Evolutionary conservation across 768 basidiomycete genomes (phyloP), one percentile per base, ranked within the genome.

Genomic region (Agrocybe praecox): DNA sequence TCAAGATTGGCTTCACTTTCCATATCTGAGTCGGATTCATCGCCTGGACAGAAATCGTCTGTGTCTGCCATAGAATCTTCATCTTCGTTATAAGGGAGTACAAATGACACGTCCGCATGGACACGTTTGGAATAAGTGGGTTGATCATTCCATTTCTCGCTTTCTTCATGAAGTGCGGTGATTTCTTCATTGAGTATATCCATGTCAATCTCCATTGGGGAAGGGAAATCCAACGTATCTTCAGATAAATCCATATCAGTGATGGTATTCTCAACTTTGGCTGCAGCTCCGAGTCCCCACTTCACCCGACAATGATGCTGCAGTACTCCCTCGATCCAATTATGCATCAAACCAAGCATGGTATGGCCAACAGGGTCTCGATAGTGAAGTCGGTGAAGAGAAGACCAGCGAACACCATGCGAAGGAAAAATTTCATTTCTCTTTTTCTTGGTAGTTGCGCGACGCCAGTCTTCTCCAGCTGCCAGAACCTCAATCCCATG

Each of bases 161-260:
- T 55, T 36, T 59, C 58, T 6, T 44, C 5, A 17, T 26, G 22
- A 36, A 59, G 45, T 12, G 11, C 12, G 18, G 54, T 42, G 11
- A 55, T 11, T 33, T 59, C 58, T 14, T 59, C 49, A 33, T 55
- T 21, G 2, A 59, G 42, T 11, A 22, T 40, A 21, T 55, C 57
- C 5, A 21, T 23, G 26, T 50, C 49, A 17, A 50, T 18, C 2
- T 32, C 33, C 29, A 50, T 50, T 2, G 17, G 36, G 12, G 14
- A 8, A 8, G 33, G 33, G 15, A 15, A 15, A 34, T 7, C 7
- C 33, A 34, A 5, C 12, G 14, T 6, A 40, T 14, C 36, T 12
- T 40, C 14, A 14, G 36, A 14, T 14, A 6, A 4, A 40, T n/a
- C n/a, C 3, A n/a, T 4, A 3, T 40, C 36, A 14, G 36, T 40